Evolutionary conservation across 805 yeast species (phyloP).

Genomic region (Spathaspora hagerdaliae): DNA sequence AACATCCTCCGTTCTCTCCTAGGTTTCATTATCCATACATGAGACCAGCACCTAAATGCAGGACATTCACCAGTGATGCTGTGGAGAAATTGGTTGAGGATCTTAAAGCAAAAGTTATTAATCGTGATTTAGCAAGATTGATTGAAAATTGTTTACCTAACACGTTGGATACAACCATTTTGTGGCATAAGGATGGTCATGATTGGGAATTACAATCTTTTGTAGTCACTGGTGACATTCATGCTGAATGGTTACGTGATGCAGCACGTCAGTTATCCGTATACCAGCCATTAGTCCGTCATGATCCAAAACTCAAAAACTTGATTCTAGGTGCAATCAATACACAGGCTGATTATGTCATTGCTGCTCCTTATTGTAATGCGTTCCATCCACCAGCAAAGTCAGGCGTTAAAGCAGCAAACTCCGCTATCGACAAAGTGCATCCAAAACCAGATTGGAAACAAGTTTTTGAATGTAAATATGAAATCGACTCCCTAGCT

Average conservation of each 20-base stretch:
- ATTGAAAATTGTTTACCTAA: conserved; percentile 84
- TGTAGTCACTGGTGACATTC: conserved; percentile 87
- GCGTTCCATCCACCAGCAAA: conserved; percentile 83
- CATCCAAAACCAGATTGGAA: conserved; percentile 67
- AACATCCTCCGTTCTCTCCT: conserved; percentile 64
- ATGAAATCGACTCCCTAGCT: conserved; percentile 83
- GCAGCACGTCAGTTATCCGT: conserved; percentile 79
- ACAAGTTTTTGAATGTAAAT: conserved; percentile 82
- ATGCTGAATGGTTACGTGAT: conserved; percentile 91
- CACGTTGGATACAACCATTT: conserved; percentile 81
- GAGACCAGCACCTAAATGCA: conserved; percentile 68
- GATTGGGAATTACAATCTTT: conserved; percentile 51
- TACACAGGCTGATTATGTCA: conserved; percentile 67
- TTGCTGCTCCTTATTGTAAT: conserved; percentile 75
- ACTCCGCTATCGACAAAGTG: conserved; percentile 60
- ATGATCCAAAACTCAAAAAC: conserved; percentile 46
- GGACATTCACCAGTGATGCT: conserved; percentile 62
- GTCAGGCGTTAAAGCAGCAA: conserved; percentile 45
- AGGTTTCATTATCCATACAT: conserved; percentile 58
- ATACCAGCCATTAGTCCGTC: conserved; percentile 56
- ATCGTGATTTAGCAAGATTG: conserved; percentile 66
- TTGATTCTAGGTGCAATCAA: conserved; percentile 75
- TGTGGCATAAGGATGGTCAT: conserved; percentile 51
- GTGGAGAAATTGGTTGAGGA: conserved; percentile 60
- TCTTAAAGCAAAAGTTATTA: conserved; percentile 45